Evolutionary conservation across 1,139 yeast species (phyloP), one percentile per base, ranked within the genome.

Genomic region (Geotrichum phurueaensis): DNA sequence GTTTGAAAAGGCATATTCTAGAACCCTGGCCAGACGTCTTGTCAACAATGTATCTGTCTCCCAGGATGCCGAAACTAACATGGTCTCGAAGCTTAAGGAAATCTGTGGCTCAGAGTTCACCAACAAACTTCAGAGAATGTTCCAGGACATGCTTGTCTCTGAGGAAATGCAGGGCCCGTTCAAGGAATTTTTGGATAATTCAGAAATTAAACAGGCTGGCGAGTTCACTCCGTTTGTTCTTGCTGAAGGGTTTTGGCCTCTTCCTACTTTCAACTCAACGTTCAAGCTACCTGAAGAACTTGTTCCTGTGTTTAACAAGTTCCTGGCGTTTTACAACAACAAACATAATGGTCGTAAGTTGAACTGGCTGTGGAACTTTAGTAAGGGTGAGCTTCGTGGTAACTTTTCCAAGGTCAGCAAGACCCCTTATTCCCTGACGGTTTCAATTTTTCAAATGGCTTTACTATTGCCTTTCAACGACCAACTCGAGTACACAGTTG

Each of bases 341-440:
- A 88, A 88, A 69, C 97, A 94, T 73, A 83, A 80, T 63, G 98
- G 98, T 15, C 82, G 99, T 73, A 86, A 90, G 66, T 82, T 95
- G 69, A 87, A 89, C 70, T 95, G 99, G 99, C 81, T 94, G 62
- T 95, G 98, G 97, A 89, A 90, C 67, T 85, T 90, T 71, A 90
- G 96, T 53, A 88, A 95, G 74, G 96, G 96, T 65, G 99, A 95
- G 72, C 76, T 95, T 60, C 88, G 85, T 73, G 96, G 96, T n/a
- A 88, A 89, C 70, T 81, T 91, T 65, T 83, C 94, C 6, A 85
- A 86, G 66, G 86, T 87, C 60, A 86, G 87, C 69, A 73, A 73
- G 60, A 67, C 67, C 3, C 90, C 94, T 3, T 96, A 96, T 60
- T 89, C 89, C 66, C 86, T 95, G 70, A 87, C 88, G 13, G 92